Base-by-base conservation (phyloP, 1,284 basidiomycete genomes). In the Porodaedalea pini region DNA sequence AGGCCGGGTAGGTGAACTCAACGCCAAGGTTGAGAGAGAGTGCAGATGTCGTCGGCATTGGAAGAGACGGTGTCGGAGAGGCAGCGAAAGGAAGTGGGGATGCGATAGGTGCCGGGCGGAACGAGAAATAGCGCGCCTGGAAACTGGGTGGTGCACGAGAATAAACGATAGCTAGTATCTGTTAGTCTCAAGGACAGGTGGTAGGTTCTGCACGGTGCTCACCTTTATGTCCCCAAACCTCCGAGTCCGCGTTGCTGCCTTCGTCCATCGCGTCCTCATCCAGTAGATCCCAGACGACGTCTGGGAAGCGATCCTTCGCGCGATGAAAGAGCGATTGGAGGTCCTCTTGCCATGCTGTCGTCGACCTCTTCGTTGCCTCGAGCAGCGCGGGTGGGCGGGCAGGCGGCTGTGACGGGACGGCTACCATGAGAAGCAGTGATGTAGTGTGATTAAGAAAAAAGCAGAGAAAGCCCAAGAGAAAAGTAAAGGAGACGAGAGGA, bases 161-260 rank as follows among this genome's bases (percentile, higher is more conserved):
- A 63, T 98, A 98, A 0, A 98, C 86, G 65, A 98, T 87, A 37
- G 93, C 94, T 94, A 23, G 2, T 37, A 52, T 5, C 11, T 15
- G 49, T 48, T 21, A 29, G n/a, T 27, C 17, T n/a, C 15, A 13
- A 37, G 7, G 23, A 13, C 37, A 36, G n/a, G n/a, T 23, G 41
- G 8, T 15, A 17, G 29, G 4, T 23, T 7, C 41, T 44, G 41
- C n/a, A n/a, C n/a, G n/a, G 32, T 25, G 66, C 76, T 32, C 21
- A 92, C 92, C 92, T 80, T 96, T 95, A 72, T 96, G 93, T 1
- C 90, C 92, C 84, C 88, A 92, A 15, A 94, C 81, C 60, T 86
- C 83, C 51, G 36, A 72, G 7, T 51, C 43, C n/a, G 40, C 23
- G 17, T 47, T 48, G 8, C 72, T 66, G 31, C 76, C 73, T 25